Base-by-base conservation (phyloP, 148 eudicot species). In the Limonium bicolor region DNA sequence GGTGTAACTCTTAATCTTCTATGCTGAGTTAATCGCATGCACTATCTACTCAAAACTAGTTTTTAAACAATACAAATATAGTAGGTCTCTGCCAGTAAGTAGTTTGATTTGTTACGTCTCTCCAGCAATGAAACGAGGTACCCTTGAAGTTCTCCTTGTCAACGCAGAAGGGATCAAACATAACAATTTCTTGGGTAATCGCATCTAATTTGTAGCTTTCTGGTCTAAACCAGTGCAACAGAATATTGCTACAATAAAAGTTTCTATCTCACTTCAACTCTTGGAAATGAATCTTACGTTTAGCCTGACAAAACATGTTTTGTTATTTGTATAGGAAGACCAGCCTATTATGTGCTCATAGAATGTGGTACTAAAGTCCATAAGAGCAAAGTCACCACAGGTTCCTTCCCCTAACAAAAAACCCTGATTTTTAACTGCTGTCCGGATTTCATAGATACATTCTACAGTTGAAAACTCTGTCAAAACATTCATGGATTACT, bases 81-180 rank as follows among this genome's bases (percentile, higher is more conserved):
- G n/a, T n/a, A n/a, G n/a, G n/a, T n/a, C n/a, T n/a, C n/a, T n/a
- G n/a, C n/a, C n/a, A n/a, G n/a, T n/a, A n/a, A n/a, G n/a, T n/a
- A n/a, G n/a, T n/a, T n/a, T n/a, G n/a, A n/a, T n/a, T n/a, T n/a
- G n/a, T n/a, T n/a, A n/a, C n/a, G n/a, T n/a, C n/a, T n/a, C n/a
- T n/a, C n/a, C n/a, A n/a, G n/a, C 14, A 36, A 80, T 80, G 95
- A 68, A 69, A 50, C 70, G 64, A 38, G 80, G 86, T 44, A 62
- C 65, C 18, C 77, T 85, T 30, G 78, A 80, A 67, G 79, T 80
- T 7, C 73, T 80, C 41, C 67, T 85, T 63, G 92, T 77, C 32
- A 66, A 66, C 42, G 92, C 92, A 13, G 40, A 63, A 48, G 80
- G 82, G 75, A 67, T 85, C 32, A 56, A 51, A 39, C 77, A 41